Conservation (phyloP, 2,329 filamentous ascomycete species). For the Berkeleyomyces rouxiae region DNA sequence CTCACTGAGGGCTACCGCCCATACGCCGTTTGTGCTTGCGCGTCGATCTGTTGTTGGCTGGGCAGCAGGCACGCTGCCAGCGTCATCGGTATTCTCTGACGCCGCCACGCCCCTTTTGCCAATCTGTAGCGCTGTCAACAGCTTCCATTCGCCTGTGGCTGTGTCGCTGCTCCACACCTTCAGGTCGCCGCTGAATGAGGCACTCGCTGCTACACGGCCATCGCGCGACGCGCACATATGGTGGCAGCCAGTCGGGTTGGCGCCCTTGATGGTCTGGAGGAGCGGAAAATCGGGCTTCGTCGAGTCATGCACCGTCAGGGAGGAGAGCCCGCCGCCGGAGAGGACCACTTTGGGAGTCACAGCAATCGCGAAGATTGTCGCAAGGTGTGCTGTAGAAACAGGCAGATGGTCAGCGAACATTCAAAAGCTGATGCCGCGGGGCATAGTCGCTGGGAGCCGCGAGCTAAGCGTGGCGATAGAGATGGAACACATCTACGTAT, state of each 20-base stretch:
- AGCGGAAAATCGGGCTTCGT: slow-evolving; percentile 55
- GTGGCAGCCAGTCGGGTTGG: slow-evolving; percentile 80
- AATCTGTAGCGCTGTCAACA: slow-evolving; percentile 21
- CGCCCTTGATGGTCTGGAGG: slow-evolving; percentile 59
- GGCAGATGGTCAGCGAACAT: slow-evolving; percentile 13
- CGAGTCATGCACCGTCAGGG: slow-evolving; percentile 66
- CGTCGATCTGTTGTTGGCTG: neutral
- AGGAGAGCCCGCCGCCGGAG: slow-evolving; percentile 71
- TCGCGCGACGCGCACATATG: slow-evolving; percentile 58
- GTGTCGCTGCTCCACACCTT: slow-evolving; percentile 60
- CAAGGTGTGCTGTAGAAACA: slow-evolving; percentile 48
- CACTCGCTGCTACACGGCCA: slow-evolving; percentile 60
- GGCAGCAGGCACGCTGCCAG: slow-evolving; percentile 15
- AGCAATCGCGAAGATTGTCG: slow-evolving; percentile 72
- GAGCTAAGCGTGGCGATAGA: neutral
- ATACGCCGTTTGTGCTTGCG: slow-evolving; percentile 43
- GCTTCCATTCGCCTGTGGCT: slow-evolving; percentile 33
- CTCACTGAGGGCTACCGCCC: slow-evolving; percentile 74
- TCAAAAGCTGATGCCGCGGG: neutral
- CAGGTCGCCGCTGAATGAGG: slow-evolving; percentile 77
- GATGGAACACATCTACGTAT: neutral
- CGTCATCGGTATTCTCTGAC: slow-evolving; percentile 20
- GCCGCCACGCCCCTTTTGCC: slow-evolving; percentile 24
- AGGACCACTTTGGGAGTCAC: slow-evolving; percentile 58
- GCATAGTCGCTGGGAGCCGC: neutral